Evolutionary conservation across 257 asterid species (phyloP).

Genomic region (Linaria vulgaris): DNA sequence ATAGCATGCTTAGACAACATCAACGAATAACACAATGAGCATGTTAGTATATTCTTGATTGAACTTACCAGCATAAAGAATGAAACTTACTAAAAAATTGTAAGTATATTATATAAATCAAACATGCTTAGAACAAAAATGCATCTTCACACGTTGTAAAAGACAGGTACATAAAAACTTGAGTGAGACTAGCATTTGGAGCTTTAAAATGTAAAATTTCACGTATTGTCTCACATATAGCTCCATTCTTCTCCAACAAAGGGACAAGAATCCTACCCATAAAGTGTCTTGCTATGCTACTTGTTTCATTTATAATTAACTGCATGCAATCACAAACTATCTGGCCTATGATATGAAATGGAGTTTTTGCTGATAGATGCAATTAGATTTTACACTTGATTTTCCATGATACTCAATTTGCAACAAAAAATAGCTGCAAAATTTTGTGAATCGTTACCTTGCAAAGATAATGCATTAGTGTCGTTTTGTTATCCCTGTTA

Average conservation of each 20-base stretch:
- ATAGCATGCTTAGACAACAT: too few species aligned
- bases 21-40: too few species aligned
- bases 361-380: too few species aligned
- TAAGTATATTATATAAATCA: not conserved
- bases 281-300: too few species aligned
- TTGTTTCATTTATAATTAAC: not conserved
- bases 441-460: constrained; percentile 46
- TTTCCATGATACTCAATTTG: constrained; percentile 20
- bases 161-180: constrained; percentile 4
- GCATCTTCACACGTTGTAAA: constrained; percentile 8
- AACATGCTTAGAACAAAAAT: constrained; percentile 3
- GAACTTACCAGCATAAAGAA: too few species aligned
- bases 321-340: not conserved
- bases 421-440: constrained; percentile 22
- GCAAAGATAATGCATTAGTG: constrained; percentile 97
- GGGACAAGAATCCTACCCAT: too few species aligned
- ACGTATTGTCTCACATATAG: too few species aligned
- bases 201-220: too few species aligned
- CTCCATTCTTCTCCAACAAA: too few species aligned
- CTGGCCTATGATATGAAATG: not conserved
- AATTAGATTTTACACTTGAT: not conserved
- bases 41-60: too few species aligned
- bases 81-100: too few species aligned
- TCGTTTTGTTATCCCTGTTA: constrained; percentile 89
- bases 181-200: not conserved